phyloP scores from a whole-genome alignment of 2,329 filamentous ascomycete species.

The Fusarium sp. region DNA sequence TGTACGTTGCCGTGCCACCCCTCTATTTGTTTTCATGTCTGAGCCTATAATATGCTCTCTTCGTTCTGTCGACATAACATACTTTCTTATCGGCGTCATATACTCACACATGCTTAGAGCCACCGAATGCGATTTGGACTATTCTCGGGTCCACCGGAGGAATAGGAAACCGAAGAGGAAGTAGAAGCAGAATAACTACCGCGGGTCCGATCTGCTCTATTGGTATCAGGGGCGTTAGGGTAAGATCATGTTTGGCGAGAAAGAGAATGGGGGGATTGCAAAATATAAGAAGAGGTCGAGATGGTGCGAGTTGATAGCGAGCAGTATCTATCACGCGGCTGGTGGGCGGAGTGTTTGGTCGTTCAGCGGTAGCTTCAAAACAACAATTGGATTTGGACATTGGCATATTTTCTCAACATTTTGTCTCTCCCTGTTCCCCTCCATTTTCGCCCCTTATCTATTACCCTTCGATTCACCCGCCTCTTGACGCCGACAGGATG shows the following conservation, averaged over 20 bases:
- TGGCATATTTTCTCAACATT: slow-evolving; percentile 40
- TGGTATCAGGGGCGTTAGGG: slow-evolving; percentile 46
- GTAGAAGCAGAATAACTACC: slow-evolving; percentile 23
- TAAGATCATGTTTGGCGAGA: slow-evolving; percentile 41
- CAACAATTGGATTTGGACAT: slow-evolving; percentile 50
- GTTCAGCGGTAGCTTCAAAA: slow-evolving; percentile 50
- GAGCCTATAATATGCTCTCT: neutral
- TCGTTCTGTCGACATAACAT: neutral
- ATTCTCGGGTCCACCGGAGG: slow-evolving; percentile 77
- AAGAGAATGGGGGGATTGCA: slow-evolving; percentile 40
- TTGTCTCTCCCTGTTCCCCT: neutral
- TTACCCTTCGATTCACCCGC: neutral
- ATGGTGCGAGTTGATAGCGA: slow-evolving; percentile 52
- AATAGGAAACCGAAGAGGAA: slow-evolving; percentile 50
- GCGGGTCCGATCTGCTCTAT: slow-evolving; percentile 37
- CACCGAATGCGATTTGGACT: slow-evolving; percentile 82
- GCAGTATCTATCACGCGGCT: slow-evolving; percentile 51
- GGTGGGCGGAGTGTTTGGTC: slow-evolving; percentile 45
- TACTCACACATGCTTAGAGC: slow-evolving; percentile 64
- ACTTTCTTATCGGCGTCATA: slow-evolving; percentile 3
- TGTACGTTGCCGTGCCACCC: slow-evolving; percentile 68
- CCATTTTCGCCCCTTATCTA: neutral
- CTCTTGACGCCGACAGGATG: slow-evolving; percentile 2
- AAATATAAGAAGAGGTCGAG: slow-evolving; percentile 41
- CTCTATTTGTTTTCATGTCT: neutral